Percentiles rank a stretch among this genome's conserved stretches.
phyloP scores from a whole-genome alignment of 768 basidiomycete species.

The Russula lepida region DNA sequence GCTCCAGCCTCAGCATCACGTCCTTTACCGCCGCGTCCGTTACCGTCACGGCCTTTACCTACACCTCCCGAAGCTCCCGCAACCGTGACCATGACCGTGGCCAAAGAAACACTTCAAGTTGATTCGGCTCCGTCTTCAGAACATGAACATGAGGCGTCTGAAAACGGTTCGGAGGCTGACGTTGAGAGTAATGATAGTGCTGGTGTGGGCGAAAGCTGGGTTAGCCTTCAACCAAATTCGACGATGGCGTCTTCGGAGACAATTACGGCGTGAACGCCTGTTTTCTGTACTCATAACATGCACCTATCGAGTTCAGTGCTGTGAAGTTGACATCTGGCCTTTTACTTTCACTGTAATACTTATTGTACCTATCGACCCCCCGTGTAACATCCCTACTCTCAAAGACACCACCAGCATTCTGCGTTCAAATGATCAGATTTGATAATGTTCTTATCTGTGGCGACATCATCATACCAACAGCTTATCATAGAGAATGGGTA shows the following conservation, averaged over 20 bases:
- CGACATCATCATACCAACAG: background rate
- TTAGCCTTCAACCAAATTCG: constrained; percentile 39
- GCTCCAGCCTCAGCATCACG: no score
- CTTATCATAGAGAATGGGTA: constrained; percentile 2
- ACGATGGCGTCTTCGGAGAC: background rate
- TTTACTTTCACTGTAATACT: constrained; percentile 2
- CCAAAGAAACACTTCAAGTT: constrained; percentile 1
- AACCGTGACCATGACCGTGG: background rate
- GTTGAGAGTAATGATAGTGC: constrained; percentile 54
- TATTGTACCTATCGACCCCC: background rate
- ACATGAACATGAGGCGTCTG: constrained; percentile 29
- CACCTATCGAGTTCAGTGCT: background rate
- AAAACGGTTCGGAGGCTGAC: constrained; percentile 56
- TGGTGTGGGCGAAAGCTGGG: constrained; percentile 58
- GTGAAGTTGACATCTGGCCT: background rate
- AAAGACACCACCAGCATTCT: background rate
- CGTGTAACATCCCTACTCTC: constrained; percentile 2
- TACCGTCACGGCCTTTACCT: constrained; percentile 29
- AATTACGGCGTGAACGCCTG: background rate
- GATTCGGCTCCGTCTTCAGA: constrained; percentile 21
- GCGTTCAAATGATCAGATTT: background rate
- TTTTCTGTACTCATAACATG: background rate
- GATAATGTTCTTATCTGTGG: background rate
- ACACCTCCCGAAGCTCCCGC: constrained; percentile 22
- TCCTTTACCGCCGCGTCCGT: no score